phyloP scores from a whole-genome alignment of 352 stramenopile genomes.

The Globisporangium mamillatum region DNA sequence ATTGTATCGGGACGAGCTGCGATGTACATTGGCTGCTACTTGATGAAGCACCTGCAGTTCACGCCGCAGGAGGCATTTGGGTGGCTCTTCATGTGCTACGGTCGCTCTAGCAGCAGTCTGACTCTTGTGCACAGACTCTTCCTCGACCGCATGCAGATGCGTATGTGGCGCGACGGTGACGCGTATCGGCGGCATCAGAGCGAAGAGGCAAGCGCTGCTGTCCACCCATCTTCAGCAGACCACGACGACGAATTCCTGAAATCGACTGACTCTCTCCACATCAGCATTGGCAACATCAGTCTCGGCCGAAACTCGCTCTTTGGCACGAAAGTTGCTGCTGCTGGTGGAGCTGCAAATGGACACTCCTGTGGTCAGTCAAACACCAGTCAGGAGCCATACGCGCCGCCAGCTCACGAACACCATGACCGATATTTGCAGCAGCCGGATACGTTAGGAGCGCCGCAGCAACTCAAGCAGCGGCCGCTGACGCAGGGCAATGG shows the following conservation, averaged over 20 bases:
- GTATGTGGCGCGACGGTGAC: slow-evolving; percentile 67
- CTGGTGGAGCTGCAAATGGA: slow-evolving; percentile 18
- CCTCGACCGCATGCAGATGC: slow-evolving; percentile 82
- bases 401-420: background rate
- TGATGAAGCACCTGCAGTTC: slow-evolving; percentile 98
- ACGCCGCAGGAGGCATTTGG: slow-evolving; percentile 93
- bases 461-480: slow-evolving; percentile 28
- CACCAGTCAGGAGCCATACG: slow-evolving; percentile 10
- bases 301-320: slow-evolving; percentile 53
- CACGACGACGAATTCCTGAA: background rate
- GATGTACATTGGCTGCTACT: slow-evolving; percentile 95
- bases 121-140: slow-evolving; percentile 87
- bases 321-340: slow-evolving; percentile 28
- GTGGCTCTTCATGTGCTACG: slow-evolving; percentile 93
- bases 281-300: slow-evolving; percentile 66
- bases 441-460: background rate
- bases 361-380: background rate
- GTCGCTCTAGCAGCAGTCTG: slow-evolving; percentile 65
- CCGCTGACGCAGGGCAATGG: slow-evolving; percentile 45
- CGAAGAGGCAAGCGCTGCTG: slow-evolving; percentile 17
- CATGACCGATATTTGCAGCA: background rate
- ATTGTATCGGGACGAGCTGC: slow-evolving; percentile 85
- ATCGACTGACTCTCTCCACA: slow-evolving; percentile 22
- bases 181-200: slow-evolving; percentile 25
- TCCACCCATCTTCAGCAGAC: background rate